phyloP scores from a whole-genome alignment of 2,329 filamentous ascomycete species.

The Monosporascus sp. region DNA sequence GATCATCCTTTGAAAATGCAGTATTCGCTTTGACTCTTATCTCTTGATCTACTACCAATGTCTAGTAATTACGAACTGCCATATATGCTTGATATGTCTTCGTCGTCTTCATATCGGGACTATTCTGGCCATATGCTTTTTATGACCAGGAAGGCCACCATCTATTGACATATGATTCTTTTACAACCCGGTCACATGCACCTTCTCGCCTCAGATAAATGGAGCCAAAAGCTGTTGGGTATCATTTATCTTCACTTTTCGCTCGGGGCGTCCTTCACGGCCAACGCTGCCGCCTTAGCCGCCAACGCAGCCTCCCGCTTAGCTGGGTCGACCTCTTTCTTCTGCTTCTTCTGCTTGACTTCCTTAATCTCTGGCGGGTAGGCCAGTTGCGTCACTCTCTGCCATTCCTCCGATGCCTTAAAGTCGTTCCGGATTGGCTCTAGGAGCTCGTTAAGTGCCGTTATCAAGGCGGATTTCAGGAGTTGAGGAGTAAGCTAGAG shows the following conservation, averaged over 20 bases:
- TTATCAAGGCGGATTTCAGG: slow-evolving; percentile 77
- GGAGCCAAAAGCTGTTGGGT: slow-evolving; percentile 3
- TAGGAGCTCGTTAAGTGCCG: slow-evolving; percentile 68
- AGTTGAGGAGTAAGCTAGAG: slow-evolving; percentile 73
- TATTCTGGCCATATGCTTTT: too few species aligned
- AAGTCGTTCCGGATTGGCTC: slow-evolving; percentile 74
- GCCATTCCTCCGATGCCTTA: slow-evolving; percentile 70
- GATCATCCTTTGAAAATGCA: too few species aligned
- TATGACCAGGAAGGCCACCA: not conserved
- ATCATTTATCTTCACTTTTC: slow-evolving; percentile 9
- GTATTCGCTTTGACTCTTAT: too few species aligned
- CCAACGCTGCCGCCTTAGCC: slow-evolving; percentile 14
- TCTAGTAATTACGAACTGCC: too few species aligned
- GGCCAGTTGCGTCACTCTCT: slow-evolving; percentile 68
- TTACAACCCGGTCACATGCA: slow-evolving; percentile 8
- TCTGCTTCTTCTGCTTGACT: slow-evolving; percentile 66
- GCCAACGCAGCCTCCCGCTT: slow-evolving; percentile 17
- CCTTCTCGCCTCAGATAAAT: not conserved
- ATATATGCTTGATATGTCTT: not conserved
- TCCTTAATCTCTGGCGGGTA: slow-evolving; percentile 66
- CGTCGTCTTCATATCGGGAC: not conserved
- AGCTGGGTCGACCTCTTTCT: slow-evolving; percentile 58
- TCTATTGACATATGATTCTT: not conserved
- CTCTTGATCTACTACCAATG: too few species aligned
- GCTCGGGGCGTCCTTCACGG: slow-evolving; percentile 12